A percentile compares a stretch with the other conserved stretches of the same genome.
Evolutionary conservation across 306 rosid genomes (phyloP).

Genomic region (Casuarina glauca): DNA sequence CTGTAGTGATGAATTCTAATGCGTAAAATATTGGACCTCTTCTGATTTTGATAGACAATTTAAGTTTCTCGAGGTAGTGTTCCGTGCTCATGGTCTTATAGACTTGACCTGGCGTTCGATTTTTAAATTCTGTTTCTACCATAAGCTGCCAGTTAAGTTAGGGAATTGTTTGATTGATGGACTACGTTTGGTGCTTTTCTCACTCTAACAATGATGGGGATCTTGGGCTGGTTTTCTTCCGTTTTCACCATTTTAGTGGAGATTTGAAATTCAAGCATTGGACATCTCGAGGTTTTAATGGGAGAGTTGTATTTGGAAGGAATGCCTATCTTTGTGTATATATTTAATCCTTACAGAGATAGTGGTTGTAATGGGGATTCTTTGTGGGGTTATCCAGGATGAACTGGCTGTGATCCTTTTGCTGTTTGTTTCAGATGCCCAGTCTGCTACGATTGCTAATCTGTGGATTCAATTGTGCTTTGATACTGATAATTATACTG

Average conservation of each 20-base stretch:
- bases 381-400: neutral
- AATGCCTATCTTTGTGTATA: neutral
- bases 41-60: neutral
- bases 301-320: neutral
- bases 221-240: neutral
- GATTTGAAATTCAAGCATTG: neutral
- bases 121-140: neutral
- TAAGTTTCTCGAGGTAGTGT: neutral
- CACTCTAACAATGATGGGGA: neutral
- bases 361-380: neutral
- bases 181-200: neutral
- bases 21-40: no score
- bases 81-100: neutral
- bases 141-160: neutral
- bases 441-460: neutral
- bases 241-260: neutral
- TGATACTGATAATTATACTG: neutral
- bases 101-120: neutral
- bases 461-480: neutral
- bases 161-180: neutral
- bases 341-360: neutral
- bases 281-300: neutral
- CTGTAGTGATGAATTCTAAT: no score
- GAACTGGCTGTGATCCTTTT: neutral
- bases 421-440: neutral